Base-by-base conservation (phyloP, 306 rosid species). In the Dalbergia cultrata region DNA sequence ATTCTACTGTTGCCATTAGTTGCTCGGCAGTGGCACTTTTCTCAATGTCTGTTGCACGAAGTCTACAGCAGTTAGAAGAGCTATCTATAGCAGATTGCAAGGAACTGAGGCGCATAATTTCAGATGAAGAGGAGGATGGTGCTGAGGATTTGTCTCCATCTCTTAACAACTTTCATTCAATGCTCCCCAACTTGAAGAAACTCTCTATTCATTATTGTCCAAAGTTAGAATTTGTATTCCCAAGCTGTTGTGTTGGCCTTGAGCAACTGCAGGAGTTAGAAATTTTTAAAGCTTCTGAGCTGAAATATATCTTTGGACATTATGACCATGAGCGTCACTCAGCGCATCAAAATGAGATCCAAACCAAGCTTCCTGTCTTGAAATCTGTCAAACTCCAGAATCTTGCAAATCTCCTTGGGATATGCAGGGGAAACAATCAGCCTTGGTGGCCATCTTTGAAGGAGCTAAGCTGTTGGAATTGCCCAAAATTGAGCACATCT, bases 11-110 rank as follows among this genome's bases (percentile, higher is more conserved):
- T 34, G 68, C 68, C 70, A 64, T 64, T 26, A 35, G 37, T 17
- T 52, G 62, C 34, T 34, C 49, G 9, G 49, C 63, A 35, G 33
- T 53, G 33, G 64, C 12, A 8, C 73, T 76, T 11, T 76, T 78
- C 59, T 41, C 82, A 41, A 43, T 26, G 82, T 56, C 67, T 14
- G 75, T 68, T 7, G 75, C 60, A 34, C 10, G 4, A 14, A 67
- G 67, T 67, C 41, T 78, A 37, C 14, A 54, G 21, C 82, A 54
- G 22, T 5, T 78, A 78, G 75, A 67, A 78, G 59, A 67, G 67
- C 47, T 78, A 11, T 8, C 12, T 10, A 22, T 78, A 67, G 19
- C 18, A 9, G 49, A 47, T n/a, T 78, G 82, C 37, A 33, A 21
- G 13, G 18, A 78, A 21, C 19, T 78, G 52, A 67, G 49, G 75